Evolutionary conservation across 2,329 filamentous ascomycete species (phyloP).

Genomic region (Aspergillus bombycis): DNA sequence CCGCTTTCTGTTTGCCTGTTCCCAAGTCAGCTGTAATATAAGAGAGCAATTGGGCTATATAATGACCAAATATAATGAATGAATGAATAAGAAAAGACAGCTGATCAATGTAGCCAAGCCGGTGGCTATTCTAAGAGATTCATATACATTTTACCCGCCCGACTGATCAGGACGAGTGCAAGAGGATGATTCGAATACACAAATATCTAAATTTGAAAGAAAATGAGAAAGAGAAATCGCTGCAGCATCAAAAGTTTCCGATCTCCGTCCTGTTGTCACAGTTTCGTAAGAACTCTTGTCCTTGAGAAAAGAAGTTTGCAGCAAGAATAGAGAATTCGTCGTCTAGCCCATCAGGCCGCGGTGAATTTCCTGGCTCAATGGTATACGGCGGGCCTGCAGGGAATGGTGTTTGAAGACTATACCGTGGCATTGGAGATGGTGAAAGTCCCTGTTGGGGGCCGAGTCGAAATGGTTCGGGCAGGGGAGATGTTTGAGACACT

Average conservation of each 20-base stretch:
- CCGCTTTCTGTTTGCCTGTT: not conserved
- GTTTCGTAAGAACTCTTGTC: slow-evolving; percentile 45
- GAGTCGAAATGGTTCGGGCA: slow-evolving; percentile 49
- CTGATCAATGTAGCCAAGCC: not conserved
- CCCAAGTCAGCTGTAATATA: not conserved
- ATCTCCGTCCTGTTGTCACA: slow-evolving; percentile 41
- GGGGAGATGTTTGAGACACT: slow-evolving; percentile 47
- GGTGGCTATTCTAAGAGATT: not conserved
- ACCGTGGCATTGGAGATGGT: slow-evolving; percentile 24
- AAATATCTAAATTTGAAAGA: not conserved
- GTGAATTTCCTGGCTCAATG: slow-evolving; percentile 24
- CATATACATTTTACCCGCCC: not conserved
- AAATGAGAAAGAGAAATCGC: not conserved
- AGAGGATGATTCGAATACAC: not conserved
- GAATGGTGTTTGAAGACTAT: slow-evolving; percentile 21
- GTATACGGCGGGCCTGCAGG: slow-evolving; percentile 19
- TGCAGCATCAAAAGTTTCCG: slow-evolving; percentile 32
- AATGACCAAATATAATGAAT: not conserved
- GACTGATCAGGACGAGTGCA: no score
- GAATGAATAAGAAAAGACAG: not conserved
- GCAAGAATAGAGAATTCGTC: slow-evolving; percentile 52
- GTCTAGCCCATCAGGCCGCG: slow-evolving; percentile 33
- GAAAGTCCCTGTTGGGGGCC: slow-evolving; percentile 23
- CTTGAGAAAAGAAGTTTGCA: slow-evolving; percentile 53
- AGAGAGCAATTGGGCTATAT: not conserved